Evolutionary conservation across 192 early-diverging fungal species (phyloP).

Genomic region (Umbelopsis sp.): DNA sequence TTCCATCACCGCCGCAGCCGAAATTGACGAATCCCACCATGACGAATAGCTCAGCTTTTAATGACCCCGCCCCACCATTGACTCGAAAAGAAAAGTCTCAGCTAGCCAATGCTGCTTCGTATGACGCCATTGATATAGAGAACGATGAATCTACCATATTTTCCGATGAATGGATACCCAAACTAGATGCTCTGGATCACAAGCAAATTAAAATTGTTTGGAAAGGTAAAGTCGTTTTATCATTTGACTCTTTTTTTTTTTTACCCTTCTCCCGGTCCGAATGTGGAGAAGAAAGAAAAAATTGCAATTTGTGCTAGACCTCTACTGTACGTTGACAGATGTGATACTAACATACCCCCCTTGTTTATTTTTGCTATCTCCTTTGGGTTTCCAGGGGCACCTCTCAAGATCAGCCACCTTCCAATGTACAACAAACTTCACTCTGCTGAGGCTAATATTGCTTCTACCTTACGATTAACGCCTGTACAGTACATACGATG

Average conservation of each 20-base stretch:
- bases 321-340: not conserved
- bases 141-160: constrained; percentile 16
- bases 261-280: too few relatives aligned
- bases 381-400: constrained; percentile 38
- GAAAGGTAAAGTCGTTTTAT: constrained; percentile 27
- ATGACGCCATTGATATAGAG: constrained; percentile 35
- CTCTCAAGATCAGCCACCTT: constrained; percentile 38
- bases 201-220: constrained; percentile 30
- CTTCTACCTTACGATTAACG: constrained; percentile 77
- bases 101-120: constrained; percentile 21
- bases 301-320: constrained; percentile 3
- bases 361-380: constrained; percentile 10
- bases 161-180: constrained; percentile 26
- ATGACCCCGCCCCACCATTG: constrained; percentile 2
- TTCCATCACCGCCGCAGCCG: constrained; percentile 8
- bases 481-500: constrained; percentile 85
- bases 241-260: not conserved
- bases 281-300: not conserved
- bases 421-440: constrained; percentile 56
- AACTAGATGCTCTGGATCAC: constrained; percentile 18
- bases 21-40: not conserved
- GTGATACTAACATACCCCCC: constrained; percentile 1
- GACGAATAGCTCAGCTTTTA: constrained; percentile 18
- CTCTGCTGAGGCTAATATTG: constrained; percentile 68
- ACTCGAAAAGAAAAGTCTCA: constrained; percentile 19